Base-by-base conservation (phyloP, 129 eudicot species). In the Helianthus tuberosus region DNA sequence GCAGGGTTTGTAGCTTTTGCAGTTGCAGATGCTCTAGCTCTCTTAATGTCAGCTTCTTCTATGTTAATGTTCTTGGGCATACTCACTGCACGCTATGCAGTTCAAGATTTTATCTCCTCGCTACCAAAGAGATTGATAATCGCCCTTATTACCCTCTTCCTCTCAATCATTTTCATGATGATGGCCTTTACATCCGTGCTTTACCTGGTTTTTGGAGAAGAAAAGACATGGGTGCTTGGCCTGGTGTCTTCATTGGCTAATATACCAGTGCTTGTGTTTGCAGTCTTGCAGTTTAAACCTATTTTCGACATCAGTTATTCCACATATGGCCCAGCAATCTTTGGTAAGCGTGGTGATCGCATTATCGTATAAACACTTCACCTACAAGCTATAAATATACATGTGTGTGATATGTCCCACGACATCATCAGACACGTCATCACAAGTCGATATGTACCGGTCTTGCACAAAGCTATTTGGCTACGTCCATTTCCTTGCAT, bases 121-220 rank as follows among this genome's bases (percentile, higher is more conserved):
- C 41, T 76, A 41, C 80, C 36, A 10, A 76, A 57, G 55, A 76
- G 80, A 76, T 54, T 76, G 51, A 76, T 51, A 10, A 27, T 76
- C 6, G 80, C 73, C 6, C 80, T 76, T 4, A n/a, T 76, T 15
- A 36, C 60, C 60, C 72, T 76, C 11, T 76, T 76, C 29, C 58
- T 76, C 23, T 76, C 80, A 20, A 75, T 73, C 32, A 59, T 73
- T 35, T 73, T 46, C 75, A 55, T 71, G 75, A 71, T 71, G 75
- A 57, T 71, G 57, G 66, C 75, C 17, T 71, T 71, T 41, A 23
- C 75, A 39, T 47, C 75, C 41, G 57, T 57, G 17, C 32, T 72
- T 5, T 72, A 72, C 10, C 13, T 72, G 46, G 77, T 72, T 25
- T 72, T 72, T 72, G 77, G 77, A 72, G 46, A 59, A 8, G 77